phyloP scores from a whole-genome alignment of 768 basidiomycete genomes.

The Pisolithus microcarpus region DNA sequence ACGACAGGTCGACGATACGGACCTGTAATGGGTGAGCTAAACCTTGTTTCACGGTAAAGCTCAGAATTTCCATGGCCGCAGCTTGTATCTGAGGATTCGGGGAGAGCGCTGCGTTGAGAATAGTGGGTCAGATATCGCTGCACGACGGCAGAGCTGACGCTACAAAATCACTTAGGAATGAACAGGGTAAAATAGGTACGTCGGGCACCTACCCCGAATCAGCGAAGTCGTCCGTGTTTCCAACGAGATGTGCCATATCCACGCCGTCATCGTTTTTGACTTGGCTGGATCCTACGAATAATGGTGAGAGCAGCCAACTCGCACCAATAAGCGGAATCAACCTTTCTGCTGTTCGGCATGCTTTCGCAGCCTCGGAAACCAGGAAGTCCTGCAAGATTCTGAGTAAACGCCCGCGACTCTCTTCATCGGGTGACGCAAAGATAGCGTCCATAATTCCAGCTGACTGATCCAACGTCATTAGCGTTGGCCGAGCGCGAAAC shows the following conservation, averaged over 20 bases:
- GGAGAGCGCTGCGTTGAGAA: conserved; percentile 76
- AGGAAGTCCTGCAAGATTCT: conserved; percentile 92
- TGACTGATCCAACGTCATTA: conserved; percentile 80
- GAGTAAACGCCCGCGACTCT: conserved; percentile 64
- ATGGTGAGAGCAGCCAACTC: background rate
- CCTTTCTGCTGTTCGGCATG: conserved; percentile 68
- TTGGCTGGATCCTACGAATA: conserved; percentile 12
- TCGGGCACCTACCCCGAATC: conserved; percentile 76
- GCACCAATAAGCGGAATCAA: conserved; percentile 12
- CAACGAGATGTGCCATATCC: conserved; percentile 90
- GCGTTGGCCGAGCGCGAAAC: conserved; percentile 83
- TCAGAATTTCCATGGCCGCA: conserved; percentile 83
- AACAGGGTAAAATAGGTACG: background rate
- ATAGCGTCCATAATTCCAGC: conserved; percentile 84
- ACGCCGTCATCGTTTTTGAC: conserved; percentile 38
- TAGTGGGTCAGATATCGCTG: conserved; percentile 84
- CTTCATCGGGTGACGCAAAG: conserved; percentile 68
- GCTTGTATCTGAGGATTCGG: conserved; percentile 63
- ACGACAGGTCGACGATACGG: conserved; percentile 11
- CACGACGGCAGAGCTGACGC: conserved; percentile 89
- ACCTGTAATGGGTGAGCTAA: conserved; percentile 92
- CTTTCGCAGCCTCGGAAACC: conserved; percentile 72
- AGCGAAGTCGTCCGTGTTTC: conserved; percentile 91
- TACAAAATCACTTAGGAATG: conserved; percentile 24
- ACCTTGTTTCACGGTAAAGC: conserved; percentile 91